These are phyloP conservation scores for Multifurca ochricompacta DNA, from an alignment of 768 basidiomycete species.

Conservation along the genomic window DNA sequence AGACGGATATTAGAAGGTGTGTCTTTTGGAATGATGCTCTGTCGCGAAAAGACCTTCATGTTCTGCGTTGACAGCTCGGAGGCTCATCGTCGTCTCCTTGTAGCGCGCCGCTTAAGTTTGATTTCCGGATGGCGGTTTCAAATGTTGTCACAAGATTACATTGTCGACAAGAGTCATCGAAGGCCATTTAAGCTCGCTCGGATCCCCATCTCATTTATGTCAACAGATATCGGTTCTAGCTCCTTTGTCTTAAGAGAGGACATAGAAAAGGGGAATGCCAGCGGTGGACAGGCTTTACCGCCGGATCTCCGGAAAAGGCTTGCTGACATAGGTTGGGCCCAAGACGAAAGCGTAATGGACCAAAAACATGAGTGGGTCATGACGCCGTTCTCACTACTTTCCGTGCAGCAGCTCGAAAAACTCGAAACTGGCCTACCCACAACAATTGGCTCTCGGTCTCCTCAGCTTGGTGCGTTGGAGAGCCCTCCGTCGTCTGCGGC, in stretches of 20 bases:
- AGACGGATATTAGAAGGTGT: slow-evolving; percentile 15
- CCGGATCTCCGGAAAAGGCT: slow-evolving; percentile 56
- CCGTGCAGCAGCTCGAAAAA: slow-evolving; percentile 47
- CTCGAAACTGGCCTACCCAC: slow-evolving; percentile 29
- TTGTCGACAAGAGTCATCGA: slow-evolving; percentile 53
- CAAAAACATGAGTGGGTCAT: slow-evolving; percentile 49
- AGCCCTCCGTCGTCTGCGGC: slow-evolving; percentile 11
- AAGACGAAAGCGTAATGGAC: slow-evolving; percentile 49
- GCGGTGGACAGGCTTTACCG: slow-evolving; percentile 41
- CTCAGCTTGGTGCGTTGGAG: slow-evolving; percentile 24
- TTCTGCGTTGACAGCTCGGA: slow-evolving; percentile 35
- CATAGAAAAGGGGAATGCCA: slow-evolving; percentile 40
- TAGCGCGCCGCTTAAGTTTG: slow-evolving; percentile 47
- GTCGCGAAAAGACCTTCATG: neutral
- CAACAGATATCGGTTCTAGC: slow-evolving; percentile 66
- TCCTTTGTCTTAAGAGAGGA: slow-evolving; percentile 50
- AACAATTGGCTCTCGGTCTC: slow-evolving; percentile 27
- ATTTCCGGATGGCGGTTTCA: slow-evolving; percentile 66
- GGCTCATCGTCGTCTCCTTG: slow-evolving; percentile 39
- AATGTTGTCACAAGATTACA: slow-evolving; percentile 51
- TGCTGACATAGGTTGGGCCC: slow-evolving; percentile 68
- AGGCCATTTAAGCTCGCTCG: slow-evolving; percentile 63
- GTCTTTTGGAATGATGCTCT: neutral
- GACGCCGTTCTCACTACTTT: slow-evolving; percentile 61
- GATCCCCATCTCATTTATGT: slow-evolving; percentile 63